Percentiles rank a stretch among this genome's conserved stretches.
Conservation (phyloP, 768 basidiomycete genomes). For the Kondoa malvinella region DNA sequence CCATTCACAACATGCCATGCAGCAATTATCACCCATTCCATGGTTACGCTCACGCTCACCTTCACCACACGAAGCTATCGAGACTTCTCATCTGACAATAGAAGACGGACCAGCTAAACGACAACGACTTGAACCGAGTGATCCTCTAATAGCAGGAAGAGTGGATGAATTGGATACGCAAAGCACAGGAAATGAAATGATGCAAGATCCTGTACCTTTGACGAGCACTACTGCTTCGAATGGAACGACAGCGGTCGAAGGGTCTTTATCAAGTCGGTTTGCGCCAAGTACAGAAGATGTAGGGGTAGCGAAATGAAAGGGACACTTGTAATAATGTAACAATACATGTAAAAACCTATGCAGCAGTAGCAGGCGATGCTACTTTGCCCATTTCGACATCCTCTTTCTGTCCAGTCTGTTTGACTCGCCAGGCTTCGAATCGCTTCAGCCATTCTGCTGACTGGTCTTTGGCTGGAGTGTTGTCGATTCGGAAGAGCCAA, state of each 20-base stretch:
- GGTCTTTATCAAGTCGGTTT: neutral
- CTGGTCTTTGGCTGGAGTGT: neutral
- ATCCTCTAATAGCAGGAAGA: neutral
- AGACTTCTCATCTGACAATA: no score
- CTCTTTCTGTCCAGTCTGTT: neutral
- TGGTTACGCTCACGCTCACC: neutral
- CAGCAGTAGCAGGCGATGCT: neutral
- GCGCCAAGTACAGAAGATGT: neutral
- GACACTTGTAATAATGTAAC: no score
- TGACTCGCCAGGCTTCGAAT: neutral
- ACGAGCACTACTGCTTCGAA: neutral
- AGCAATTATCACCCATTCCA: slow-evolving; percentile 1
- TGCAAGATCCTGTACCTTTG: neutral
- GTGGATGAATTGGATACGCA: slow-evolving; percentile 4
- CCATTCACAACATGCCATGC: neutral
- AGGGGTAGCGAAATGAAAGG: neutral
- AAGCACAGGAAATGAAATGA: neutral
- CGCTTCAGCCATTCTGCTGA: no score
- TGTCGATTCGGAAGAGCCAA: neutral
- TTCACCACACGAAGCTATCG: neutral
- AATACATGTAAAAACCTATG: neutral
- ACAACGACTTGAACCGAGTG: neutral
- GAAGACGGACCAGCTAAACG: no score
- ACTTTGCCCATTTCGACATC: neutral
- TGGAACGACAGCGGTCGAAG: neutral